Evolutionary conservation across 805 yeast genomes (phyloP), one percentile per base, ranked within the genome.

Genomic region (Saccharomycopsis selenospora): DNA sequence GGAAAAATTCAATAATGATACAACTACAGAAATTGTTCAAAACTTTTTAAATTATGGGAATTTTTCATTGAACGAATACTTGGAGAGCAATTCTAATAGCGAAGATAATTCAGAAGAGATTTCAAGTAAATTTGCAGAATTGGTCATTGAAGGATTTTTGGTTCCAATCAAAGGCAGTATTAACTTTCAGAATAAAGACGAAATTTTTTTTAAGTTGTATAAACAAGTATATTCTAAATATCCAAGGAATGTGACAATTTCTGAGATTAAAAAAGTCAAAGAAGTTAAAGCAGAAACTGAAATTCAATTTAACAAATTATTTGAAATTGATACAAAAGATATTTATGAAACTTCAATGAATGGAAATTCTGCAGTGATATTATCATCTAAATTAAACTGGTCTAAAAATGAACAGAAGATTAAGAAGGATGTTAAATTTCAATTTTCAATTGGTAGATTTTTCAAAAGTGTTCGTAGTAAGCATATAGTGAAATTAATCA

Each of bases 31-130:
- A 46, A 74, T 85, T 20, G 68, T 85, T 10, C 88, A 82, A 57
- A 84, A 83, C 57, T 66, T 88, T 40, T 61, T 86, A n/a, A 72
- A 78, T 3, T 66, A 77, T 47, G 96, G 96, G 0, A 80, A 80
- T 56, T 61, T 88, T 47, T 72, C 79, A 3, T 66, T 77, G 2
- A 63, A 67, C 2, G 87, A 83, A 53, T 79, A 76, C 55, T 43
- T 68, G 46, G 53, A 59, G 36, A 49, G 51, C 55, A 42, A 17
- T 10, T 11, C 25, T n/a, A 23, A 18, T 30, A 65, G 63, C 33
- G 60, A 57, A 1, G 59, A 59, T 5, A 57, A 59, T 3, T 54
- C 59, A 6, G 52, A 61, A 10, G 62, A 67, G 13, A 56, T 66
- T 13, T 69, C 66, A 36, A 63, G 65, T 23, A 65, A 67, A 4